Base-by-base conservation (phyloP, 1,139 yeast genomes). In the Hyphopichia pseudoburtonii region DNA sequence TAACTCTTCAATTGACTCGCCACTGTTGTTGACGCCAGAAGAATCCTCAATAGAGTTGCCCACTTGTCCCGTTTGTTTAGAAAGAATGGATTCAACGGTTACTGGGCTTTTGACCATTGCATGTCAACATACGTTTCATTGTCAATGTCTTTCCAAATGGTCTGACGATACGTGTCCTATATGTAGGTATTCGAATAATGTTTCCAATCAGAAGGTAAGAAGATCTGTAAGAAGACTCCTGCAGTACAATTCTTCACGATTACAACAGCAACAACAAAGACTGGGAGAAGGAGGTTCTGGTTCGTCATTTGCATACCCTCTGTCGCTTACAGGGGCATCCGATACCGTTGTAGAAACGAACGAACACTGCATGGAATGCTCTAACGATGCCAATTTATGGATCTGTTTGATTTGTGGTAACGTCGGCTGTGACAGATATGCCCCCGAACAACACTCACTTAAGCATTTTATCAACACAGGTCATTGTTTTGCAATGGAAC, bases 41-140 rank as follows among this genome's bases (percentile, higher is more conserved):
- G 43, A 42, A 4, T 39, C 47, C 3, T 50, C 73, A 15, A 64
- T 76, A 16, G 97, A 90, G 54, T 66, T 90, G 15, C 96, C 97
- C 0, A 85, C 95, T 0, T 90, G 97, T 52, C 96, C 97, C 0
- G 97, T 90, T 0, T 90, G 97, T 54, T 66, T 90, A 17, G 97
- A 90, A 51, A 67, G 95, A 45, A 82, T 90, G 85, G 97, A 90
- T 56, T 73, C 92, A 2, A 76, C 77, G 17, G 70, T 85, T 5
- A 82, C 95, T 0, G 97, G 97, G 0, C 63, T 90, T 12, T 64
- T 89, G 10, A 90, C 97, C 0, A 89, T 87, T 34, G 88, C 94
- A 0, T 90, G 97, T 46, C 96, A 87, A 55, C 97, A 90, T 56
- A 88, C 96, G 0, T 90, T 88, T 60, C 97, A 90, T 57, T 89